phyloP scores from a whole-genome alignment of 192 early-diverging fungal species.

The Linnemannia elongata region DNA sequence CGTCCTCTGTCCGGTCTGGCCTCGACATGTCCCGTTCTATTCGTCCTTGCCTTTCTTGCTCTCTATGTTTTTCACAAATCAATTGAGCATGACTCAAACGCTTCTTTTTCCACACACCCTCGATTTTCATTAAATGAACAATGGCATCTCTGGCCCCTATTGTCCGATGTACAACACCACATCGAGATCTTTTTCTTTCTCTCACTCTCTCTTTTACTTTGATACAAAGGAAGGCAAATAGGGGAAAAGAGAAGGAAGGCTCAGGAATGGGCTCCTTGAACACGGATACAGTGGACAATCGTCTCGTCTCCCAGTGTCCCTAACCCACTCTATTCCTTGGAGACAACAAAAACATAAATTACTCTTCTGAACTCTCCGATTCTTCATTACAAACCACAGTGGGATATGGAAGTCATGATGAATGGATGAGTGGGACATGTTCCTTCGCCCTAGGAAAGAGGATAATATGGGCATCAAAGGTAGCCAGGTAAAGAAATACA shows the following conservation, averaged over 20 bases:
- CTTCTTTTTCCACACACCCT: neutral
- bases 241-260: neutral
- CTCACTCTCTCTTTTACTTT: neutral
- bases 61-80: neutral
- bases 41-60: neutral
- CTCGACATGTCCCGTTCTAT: neutral
- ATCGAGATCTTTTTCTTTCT: too few relatives aligned
- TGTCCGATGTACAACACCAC: neutral
- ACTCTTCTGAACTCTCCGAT: neutral
- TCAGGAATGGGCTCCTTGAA: neutral
- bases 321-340: neutral
- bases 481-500: neutral
- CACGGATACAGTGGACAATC: neutral
- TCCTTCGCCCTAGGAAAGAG: neutral
- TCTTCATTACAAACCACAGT: neutral
- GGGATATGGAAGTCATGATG: neutral
- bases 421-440: neutral
- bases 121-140: neutral
- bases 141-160: too few relatives aligned
- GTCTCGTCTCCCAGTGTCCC: neutral
- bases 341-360: neutral
- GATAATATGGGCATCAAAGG: too few relatives aligned
- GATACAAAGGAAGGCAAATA: neutral
- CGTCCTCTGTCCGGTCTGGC: neutral
- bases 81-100: too few relatives aligned